Conservation (phyloP, 352 stramenopile species). For the Phytophthora crassamura region DNA sequence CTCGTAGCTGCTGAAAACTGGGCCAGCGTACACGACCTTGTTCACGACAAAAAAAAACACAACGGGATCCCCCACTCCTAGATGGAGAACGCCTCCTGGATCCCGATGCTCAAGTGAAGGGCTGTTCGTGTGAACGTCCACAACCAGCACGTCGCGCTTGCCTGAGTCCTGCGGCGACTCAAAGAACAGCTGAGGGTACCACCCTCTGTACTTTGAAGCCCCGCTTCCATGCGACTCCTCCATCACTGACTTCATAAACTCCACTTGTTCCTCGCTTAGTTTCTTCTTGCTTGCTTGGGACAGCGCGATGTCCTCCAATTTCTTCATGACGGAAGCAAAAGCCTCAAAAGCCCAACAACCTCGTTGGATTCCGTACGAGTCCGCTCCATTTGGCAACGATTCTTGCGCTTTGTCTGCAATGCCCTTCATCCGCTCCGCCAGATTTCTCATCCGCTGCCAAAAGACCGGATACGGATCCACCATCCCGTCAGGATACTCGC, state of each 20-base stretch:
- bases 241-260: constrained; percentile 37
- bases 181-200: constrained; percentile 23
- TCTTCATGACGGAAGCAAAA: constrained; percentile 20
- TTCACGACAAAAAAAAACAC: constrained; percentile 18
- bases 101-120: constrained; percentile 8
- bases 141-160: constrained; percentile 21
- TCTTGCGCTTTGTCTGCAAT: background rate
- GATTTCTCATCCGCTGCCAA: constrained; percentile 12
- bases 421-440: constrained; percentile 5
- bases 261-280: constrained; percentile 17
- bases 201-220: constrained; percentile 15
- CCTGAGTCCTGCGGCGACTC: constrained; percentile 17
- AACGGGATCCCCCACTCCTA: constrained; percentile 11
- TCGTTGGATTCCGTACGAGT: background rate
- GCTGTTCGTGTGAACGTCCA: constrained; percentile 13
- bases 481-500: constrained; percentile 36
- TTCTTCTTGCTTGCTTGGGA: background rate
- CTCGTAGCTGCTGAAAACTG: constrained; percentile 28
- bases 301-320: constrained; percentile 5
- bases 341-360: constrained; percentile 4
- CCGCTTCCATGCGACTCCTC: constrained; percentile 20
- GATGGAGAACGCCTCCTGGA: constrained; percentile 12
- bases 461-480: constrained; percentile 37
- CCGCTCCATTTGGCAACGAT: too few species aligned
- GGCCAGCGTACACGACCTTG: constrained; percentile 16